A percentile compares a stretch with the other conserved stretches of the same genome.
Conservation (phyloP, 768 basidiomycete species). For the Dacryopinax spathularia region DNA sequence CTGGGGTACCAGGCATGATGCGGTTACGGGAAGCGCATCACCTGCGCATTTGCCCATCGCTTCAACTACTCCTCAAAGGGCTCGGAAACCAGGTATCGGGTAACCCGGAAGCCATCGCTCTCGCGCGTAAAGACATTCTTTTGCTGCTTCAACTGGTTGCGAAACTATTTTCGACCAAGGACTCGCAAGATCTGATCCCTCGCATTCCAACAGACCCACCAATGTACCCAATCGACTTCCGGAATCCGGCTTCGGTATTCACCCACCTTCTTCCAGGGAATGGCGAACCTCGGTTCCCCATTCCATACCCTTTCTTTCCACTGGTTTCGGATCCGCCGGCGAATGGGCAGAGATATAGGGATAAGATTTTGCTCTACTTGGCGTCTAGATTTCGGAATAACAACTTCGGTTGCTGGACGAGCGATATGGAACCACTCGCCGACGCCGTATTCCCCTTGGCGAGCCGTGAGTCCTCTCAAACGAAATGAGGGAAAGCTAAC, state of each 20-base stretch:
- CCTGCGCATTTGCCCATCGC: background rate
- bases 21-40: background rate
- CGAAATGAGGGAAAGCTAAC: background rate
- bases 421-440: conserved; percentile 45
- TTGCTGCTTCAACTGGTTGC: background rate
- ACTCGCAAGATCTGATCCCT: background rate
- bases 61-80: background rate
- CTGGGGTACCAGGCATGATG: background rate
- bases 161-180: background rate
- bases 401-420: conserved; percentile 64
- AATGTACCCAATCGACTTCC: background rate
- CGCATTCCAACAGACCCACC: background rate
- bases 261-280: background rate
- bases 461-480: conserved; percentile 27
- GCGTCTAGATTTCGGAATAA: conserved; percentile 48
- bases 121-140: background rate
- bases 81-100: background rate
- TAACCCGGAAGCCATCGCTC: background rate
- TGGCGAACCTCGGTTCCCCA: background rate
- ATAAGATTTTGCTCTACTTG: background rate
- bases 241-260: background rate
- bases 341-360: background rate
- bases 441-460: conserved; percentile 66
- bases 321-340: background rate
- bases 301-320: background rate